Evolutionary conservation across 345 rosid species (phyloP).

Genomic region (Eucalyptus caleyi): DNA sequence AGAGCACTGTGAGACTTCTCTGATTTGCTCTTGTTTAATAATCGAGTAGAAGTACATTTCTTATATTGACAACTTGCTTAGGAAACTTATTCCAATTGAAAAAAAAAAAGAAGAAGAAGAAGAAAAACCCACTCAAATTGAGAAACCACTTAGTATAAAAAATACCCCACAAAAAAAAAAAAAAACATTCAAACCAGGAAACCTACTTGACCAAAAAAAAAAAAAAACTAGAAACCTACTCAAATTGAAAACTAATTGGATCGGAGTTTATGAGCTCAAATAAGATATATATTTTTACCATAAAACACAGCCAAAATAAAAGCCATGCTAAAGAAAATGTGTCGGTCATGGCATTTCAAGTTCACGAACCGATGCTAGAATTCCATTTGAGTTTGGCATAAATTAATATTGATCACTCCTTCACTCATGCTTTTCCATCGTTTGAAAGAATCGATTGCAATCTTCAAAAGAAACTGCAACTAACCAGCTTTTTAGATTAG

Average conservation of each 20-base stretch:
- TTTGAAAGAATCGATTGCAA: background rate
- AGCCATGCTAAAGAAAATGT: background rate
- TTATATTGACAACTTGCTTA: background rate
- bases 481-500: background rate
- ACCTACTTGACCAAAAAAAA: background rate
- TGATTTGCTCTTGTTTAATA: background rate
- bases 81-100: background rate
- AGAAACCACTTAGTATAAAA: too few relatives aligned
- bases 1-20: background rate
- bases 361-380: background rate
- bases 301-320: background rate
- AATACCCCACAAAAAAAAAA: too few relatives aligned
- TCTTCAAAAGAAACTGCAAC: background rate
- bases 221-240: background rate
- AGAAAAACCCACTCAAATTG: background rate
- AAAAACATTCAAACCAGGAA: background rate
- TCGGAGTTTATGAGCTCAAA: background rate
- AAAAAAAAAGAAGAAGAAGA: too few relatives aligned
- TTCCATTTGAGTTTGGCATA: background rate
- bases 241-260: background rate
- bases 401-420: background rate
- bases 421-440: background rate
- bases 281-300: background rate
- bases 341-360: background rate
- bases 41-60: background rate